phyloP scores from a whole-genome alignment of 805 yeast species.

The Candida koratica region DNA sequence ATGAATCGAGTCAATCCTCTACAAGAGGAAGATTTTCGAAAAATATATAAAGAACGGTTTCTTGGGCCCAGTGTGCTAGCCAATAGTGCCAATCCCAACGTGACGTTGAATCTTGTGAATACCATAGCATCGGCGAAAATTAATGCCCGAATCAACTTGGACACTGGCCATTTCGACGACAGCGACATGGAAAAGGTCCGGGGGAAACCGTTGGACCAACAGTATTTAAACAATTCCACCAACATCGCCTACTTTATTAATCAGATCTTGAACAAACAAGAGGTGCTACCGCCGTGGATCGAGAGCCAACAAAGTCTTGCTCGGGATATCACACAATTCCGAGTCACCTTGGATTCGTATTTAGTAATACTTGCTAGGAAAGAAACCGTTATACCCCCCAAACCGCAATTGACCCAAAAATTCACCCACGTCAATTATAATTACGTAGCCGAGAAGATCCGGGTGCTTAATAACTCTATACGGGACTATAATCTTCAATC shows the following conservation, averaged over 20 bases:
- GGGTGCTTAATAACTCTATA: constrained; percentile 22
- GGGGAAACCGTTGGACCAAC: constrained; percentile 54
- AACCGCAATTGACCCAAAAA: background rate
- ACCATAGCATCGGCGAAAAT: constrained; percentile 73
- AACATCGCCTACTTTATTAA: constrained; percentile 68
- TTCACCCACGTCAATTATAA: constrained; percentile 9
- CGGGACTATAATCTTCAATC: constrained; percentile 37
- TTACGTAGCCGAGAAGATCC: constrained; percentile 23
- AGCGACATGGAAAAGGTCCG: constrained; percentile 44
- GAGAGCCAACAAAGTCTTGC: constrained; percentile 74
- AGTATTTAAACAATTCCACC: constrained; percentile 61
- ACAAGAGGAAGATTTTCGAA: constrained; percentile 47
- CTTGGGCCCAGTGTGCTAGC: constrained; percentile 51
- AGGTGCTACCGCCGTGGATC: constrained; percentile 86
- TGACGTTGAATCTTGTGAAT: constrained; percentile 50
- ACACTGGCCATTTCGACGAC: constrained; percentile 65
- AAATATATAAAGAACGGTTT: constrained; percentile 60
- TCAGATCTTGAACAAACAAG: constrained; percentile 69
- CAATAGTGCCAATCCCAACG: constrained; percentile 37
- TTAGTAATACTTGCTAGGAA: constrained; percentile 17
- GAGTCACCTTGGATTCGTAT: constrained; percentile 39
- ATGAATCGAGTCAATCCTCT: constrained; percentile 22
- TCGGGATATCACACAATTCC: constrained; percentile 43
- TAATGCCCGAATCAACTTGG: constrained; percentile 58
- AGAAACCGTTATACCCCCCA: constrained; percentile 14